phyloP scores from a whole-genome alignment of 23 red algal species.

The Gracilaria domingensis region DNA sequence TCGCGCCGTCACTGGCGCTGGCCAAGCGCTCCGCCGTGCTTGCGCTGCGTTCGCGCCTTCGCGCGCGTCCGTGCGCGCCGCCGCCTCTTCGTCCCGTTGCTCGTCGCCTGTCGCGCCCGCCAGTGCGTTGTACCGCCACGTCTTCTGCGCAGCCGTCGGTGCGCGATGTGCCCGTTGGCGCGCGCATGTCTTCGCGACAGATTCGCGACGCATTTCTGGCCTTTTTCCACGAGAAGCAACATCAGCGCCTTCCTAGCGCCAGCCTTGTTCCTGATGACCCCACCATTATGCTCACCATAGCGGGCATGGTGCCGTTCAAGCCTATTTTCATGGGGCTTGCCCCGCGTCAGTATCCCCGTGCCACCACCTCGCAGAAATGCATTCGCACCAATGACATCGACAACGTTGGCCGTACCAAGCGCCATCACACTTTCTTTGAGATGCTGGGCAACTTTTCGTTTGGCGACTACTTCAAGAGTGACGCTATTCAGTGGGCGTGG shows the following conservation, averaged over 20 bases:
- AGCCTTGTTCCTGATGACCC: slow-evolving; percentile 94
- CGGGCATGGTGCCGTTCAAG: slow-evolving; percentile 99
- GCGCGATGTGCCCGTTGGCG: slow-evolving; percentile 51
- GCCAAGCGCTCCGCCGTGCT: slow-evolving; percentile 24
- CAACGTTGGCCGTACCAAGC: slow-evolving; percentile 89
- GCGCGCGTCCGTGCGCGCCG: neutral
- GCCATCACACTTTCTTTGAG: slow-evolving; percentile 99
- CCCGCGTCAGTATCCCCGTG: slow-evolving; percentile 68
- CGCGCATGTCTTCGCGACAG: slow-evolving; percentile 69
- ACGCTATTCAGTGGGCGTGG: slow-evolving; percentile 92
- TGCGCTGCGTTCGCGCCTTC: neutral
- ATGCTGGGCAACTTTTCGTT: slow-evolving; percentile 99
- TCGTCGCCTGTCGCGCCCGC: slow-evolving; percentile 12
- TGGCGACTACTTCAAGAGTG: slow-evolving; percentile 94
- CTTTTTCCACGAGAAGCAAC: slow-evolving; percentile 72
- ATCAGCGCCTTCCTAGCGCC: slow-evolving; percentile 68
- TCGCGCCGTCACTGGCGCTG: slow-evolving; percentile 36
- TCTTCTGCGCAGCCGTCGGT: slow-evolving; percentile 5
- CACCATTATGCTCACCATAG: slow-evolving; percentile 96
- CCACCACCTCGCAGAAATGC: slow-evolving; percentile 86
- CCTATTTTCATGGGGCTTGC: slow-evolving; percentile 82
- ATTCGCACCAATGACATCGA: slow-evolving; percentile 97
- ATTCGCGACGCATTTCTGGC: slow-evolving; percentile 89
- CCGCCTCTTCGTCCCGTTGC: neutral
- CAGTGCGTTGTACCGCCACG: slow-evolving; percentile 35